These are phyloP conservation scores for Bruguiera parviflora DNA, from an alignment of 345 rosid genomes.

Conservation along the genomic window DNA sequence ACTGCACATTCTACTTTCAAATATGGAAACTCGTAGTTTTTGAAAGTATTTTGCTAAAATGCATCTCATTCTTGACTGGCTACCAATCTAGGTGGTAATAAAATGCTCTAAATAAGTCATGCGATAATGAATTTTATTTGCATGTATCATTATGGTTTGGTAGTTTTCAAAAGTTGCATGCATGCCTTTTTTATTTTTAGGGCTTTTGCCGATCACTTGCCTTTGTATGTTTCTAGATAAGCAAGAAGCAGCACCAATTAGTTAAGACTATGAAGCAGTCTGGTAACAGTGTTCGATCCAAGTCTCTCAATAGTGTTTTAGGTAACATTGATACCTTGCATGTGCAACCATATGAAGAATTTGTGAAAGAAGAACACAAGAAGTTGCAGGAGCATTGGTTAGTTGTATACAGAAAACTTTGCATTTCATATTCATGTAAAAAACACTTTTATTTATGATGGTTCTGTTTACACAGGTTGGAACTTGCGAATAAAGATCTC, in stretches of 20 bases:
- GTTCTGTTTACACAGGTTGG: slow-evolving; percentile 47
- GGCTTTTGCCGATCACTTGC: slow-evolving; percentile 22
- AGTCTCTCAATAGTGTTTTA: slow-evolving; percentile 63
- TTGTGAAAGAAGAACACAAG: slow-evolving; percentile 80
- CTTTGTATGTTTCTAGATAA: slow-evolving; percentile 51
- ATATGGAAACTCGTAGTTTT: too few relatives aligned
- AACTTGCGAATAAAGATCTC: slow-evolving; percentile 58
- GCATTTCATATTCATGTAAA: slow-evolving; percentile 1
- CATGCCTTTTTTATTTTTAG: slow-evolving; percentile 6
- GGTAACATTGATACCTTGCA: slow-evolving; percentile 65
- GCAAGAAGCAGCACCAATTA: slow-evolving; percentile 88
- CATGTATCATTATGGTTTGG: background rate
- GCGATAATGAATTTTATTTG: background rate
- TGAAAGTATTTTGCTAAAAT: too few relatives aligned
- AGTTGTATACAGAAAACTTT: slow-evolving; percentile 33
- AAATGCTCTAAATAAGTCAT: background rate
- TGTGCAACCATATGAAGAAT: slow-evolving; percentile 81
- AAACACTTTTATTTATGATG: slow-evolving; percentile 11
- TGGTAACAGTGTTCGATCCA: slow-evolving; percentile 71
- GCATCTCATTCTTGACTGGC: background rate
- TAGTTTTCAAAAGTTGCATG: background rate
- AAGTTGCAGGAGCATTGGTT: slow-evolving; percentile 84
- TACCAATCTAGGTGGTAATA: background rate
- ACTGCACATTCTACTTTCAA: too few relatives aligned
- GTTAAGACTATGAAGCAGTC: slow-evolving; percentile 83